A percentile compares a stretch with the other conserved stretches of the same genome.
These are phyloP conservation scores for Penicillium steckii DNA, from an alignment of 495 filamentous ascomycete genomes.

Conservation along the genomic window DNA sequence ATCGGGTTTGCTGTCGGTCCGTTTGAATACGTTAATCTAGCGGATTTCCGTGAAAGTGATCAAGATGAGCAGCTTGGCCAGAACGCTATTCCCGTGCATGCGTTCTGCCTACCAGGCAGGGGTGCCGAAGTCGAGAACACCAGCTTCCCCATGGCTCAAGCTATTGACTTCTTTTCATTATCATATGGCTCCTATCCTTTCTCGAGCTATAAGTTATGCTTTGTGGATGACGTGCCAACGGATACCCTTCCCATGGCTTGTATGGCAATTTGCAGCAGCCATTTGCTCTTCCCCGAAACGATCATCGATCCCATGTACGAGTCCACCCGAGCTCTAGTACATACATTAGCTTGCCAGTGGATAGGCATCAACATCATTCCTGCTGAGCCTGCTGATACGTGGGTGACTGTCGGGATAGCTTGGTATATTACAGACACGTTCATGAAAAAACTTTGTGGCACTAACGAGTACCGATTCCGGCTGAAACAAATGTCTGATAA, in stretches of 20 bases:
- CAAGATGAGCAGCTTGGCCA: slow-evolving; percentile 86
- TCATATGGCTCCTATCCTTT: slow-evolving; percentile 86
- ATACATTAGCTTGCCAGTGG: slow-evolving; percentile 91
- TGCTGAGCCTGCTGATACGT: slow-evolving; percentile 74
- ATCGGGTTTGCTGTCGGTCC: slow-evolving; percentile 91
- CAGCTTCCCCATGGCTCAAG: slow-evolving; percentile 71
- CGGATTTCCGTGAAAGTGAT: slow-evolving; percentile 83
- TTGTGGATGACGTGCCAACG: slow-evolving; percentile 79
- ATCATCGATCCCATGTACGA: slow-evolving; percentile 80
- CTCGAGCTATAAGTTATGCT: slow-evolving; percentile 83
- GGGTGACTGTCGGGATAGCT: slow-evolving; percentile 88
- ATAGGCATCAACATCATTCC: slow-evolving; percentile 86
- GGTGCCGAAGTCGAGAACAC: slow-evolving; percentile 78
- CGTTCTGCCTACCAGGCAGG: slow-evolving; percentile 84
- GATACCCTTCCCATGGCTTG: slow-evolving; percentile 76
- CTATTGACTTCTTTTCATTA: slow-evolving; percentile 82
- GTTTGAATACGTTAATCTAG: slow-evolving; percentile 88
- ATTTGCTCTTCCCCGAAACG: slow-evolving; percentile 77
- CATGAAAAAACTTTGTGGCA: slow-evolving; percentile 84
- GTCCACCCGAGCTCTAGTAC: slow-evolving; percentile 71
- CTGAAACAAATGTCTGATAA: slow-evolving; percentile 81
- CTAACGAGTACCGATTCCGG: slow-evolving; percentile 91
- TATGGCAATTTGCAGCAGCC: slow-evolving; percentile 82
- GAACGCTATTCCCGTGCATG: slow-evolving; percentile 80
- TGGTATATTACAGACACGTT: slow-evolving; percentile 93